Conservation (phyloP, 202 grass and related monocot species). For the Bolboschoenoplectus hybrid region DNA sequence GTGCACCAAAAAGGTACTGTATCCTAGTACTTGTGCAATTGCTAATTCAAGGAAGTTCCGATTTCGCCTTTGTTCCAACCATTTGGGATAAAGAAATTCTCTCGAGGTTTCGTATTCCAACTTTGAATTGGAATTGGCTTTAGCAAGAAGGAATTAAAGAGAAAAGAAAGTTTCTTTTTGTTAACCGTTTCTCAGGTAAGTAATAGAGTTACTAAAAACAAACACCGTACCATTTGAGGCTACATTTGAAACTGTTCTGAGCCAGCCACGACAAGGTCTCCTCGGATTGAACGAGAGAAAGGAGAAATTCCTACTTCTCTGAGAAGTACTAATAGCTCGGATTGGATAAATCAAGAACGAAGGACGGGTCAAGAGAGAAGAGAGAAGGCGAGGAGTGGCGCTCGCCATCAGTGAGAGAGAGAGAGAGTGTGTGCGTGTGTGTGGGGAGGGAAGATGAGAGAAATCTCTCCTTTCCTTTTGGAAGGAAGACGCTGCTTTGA, state of each 20-base stretch:
- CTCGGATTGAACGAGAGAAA: conserved; percentile 19
- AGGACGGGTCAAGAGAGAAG: conserved; percentile 31
- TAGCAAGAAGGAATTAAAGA: neutral
- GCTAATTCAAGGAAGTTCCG: neutral
- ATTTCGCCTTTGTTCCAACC: neutral
- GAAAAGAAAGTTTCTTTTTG: neutral
- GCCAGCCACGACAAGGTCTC: neutral
- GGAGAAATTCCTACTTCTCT: conserved; percentile 12
- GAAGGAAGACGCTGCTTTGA: neutral
- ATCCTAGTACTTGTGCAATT: neutral
- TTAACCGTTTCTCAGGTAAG: neutral
- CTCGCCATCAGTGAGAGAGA: conserved; percentile 34
- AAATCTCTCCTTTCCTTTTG: neutral
- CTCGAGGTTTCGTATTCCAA: no score
- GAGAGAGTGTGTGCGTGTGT: neutral
- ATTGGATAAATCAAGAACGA: conserved; percentile 7
- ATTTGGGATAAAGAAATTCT: neutral
- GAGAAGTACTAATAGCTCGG: conserved; percentile 20
- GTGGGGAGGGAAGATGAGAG: neutral
- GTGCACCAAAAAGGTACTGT: neutral
- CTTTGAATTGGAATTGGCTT: neutral
- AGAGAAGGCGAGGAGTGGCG: conserved; percentile 42
- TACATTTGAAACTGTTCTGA: conserved; percentile 20
- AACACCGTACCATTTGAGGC: conserved; percentile 20
- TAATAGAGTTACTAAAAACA: neutral